These are phyloP conservation scores for Trichophyton verrucosum DNA, from an alignment of 2,329 filamentous ascomycete species.

Conservation along the genomic window DNA sequence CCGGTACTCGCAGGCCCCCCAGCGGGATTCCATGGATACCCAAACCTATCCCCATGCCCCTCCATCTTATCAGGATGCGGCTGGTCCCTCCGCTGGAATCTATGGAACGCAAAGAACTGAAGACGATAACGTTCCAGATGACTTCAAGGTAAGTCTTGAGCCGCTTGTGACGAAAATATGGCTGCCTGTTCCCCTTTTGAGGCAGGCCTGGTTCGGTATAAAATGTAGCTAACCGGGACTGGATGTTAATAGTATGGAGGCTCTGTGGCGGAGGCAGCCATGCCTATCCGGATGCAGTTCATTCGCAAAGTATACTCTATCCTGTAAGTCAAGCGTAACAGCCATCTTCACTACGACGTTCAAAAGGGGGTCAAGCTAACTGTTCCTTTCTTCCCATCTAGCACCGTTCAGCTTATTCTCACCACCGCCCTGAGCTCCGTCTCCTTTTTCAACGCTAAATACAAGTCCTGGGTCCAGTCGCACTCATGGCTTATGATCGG, in stretches of 20 bases:
- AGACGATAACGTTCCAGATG: slow-evolving; percentile 86
- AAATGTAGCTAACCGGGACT: neutral
- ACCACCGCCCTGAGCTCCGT: slow-evolving; percentile 70
- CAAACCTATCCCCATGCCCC: slow-evolving; percentile 60
- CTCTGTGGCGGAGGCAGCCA: slow-evolving; percentile 79
- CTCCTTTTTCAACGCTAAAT: slow-evolving; percentile 69
- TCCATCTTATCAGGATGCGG: slow-evolving; percentile 61
- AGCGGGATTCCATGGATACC: slow-evolving; percentile 75
- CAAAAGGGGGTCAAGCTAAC: no score
- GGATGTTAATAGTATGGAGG: slow-evolving; percentile 61
- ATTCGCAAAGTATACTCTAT: slow-evolving; percentile 97
- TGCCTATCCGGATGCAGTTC: slow-evolving; percentile 95
- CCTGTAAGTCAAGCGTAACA: slow-evolving; percentile 41
- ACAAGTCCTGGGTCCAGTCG: slow-evolving; percentile 75
- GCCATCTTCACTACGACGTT: neutral
- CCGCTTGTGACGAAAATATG: neutral
- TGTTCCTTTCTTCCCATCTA: slow-evolving; percentile 16
- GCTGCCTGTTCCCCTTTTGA: neutral
- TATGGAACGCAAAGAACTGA: slow-evolving; percentile 58
- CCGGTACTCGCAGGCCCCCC: slow-evolving; percentile 72
- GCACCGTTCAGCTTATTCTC: slow-evolving; percentile 77
- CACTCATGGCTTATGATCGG: slow-evolving; percentile 76
- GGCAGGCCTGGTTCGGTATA: neutral
- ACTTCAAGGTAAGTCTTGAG: slow-evolving; percentile 63
- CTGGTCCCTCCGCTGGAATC: slow-evolving; percentile 45